Conservation (phyloP, 768 basidiomycete genomes). For the Rhizopogon vesiculosus region DNA sequence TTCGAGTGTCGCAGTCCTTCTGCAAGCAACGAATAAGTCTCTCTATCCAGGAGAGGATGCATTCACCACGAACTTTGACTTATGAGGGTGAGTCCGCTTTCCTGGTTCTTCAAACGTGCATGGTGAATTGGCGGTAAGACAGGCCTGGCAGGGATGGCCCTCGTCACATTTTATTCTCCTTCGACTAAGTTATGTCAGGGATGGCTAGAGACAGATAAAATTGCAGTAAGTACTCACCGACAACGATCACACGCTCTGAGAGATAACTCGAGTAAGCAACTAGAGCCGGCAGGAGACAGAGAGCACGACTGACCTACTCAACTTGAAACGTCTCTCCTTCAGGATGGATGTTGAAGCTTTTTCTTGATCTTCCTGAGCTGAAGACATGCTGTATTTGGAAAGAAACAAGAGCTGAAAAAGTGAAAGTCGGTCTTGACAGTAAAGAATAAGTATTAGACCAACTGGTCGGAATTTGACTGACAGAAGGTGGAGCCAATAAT, state of each 20-base stretch:
- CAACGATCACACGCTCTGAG: conserved; percentile 85
- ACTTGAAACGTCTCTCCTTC: conserved; percentile 83
- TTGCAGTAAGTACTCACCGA: conserved; percentile 51
- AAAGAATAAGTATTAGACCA: conserved; percentile 24
- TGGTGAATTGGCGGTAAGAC: conserved; percentile 73
- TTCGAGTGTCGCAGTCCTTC: conserved; percentile 78
- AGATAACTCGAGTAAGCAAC: conserved; percentile 7
- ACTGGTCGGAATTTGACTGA: conserved; percentile 2
- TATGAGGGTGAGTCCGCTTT: conserved; percentile 81
- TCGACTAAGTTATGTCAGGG: conserved; percentile 40
- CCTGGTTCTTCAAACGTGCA: conserved; percentile 88
- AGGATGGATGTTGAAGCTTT: conserved; percentile 47
- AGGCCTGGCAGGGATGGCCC: conserved; percentile 85
- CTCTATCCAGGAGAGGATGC: conserved; percentile 3
- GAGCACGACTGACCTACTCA: conserved; percentile 60
- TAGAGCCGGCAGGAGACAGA: neutral
- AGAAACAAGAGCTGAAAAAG: conserved; percentile 7
- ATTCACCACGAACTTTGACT: conserved; percentile 67
- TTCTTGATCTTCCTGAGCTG: conserved; percentile 33
- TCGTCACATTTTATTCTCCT: conserved; percentile 86
- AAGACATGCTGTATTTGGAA: conserved; percentile 18
- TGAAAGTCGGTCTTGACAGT: neutral
- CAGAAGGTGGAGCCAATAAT: conserved; percentile 3
- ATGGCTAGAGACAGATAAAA: neutral
- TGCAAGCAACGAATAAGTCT: conserved; percentile 19